Evolutionary conservation across 2,329 filamentous ascomycete genomes (phyloP).

Genomic region (Myrmaecium sp.): DNA sequence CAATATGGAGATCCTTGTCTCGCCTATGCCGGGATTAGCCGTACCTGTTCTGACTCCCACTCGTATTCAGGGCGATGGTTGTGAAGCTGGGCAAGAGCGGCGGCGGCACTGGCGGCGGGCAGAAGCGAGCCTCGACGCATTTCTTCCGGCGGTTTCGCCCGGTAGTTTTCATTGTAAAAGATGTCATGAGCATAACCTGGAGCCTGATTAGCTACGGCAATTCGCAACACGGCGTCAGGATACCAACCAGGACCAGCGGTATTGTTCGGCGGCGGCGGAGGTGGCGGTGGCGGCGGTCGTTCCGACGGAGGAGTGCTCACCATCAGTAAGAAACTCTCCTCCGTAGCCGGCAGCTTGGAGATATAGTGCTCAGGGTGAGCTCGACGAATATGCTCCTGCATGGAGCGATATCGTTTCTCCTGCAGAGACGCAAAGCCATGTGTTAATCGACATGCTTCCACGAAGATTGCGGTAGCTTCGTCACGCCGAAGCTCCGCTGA

Average conservation of each 20-base stretch:
- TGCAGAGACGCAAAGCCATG: constrained; percentile 25
- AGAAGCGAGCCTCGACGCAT: constrained; percentile 44
- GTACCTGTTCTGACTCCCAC: constrained; percentile 60
- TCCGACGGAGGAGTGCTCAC: constrained; percentile 75
- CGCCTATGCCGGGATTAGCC: too few relatives aligned
- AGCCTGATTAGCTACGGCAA: constrained; percentile 12
- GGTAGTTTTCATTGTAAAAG: constrained; percentile 51
- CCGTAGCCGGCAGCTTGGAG: constrained; percentile 89
- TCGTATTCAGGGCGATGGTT: constrained; percentile 60
- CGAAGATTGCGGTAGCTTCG: constrained; percentile 5
- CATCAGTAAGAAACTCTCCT: constrained; percentile 96
- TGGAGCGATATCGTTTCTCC: constrained; percentile 94
- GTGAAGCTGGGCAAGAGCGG: constrained; percentile 71
- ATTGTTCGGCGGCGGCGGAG: constrained; percentile 12
- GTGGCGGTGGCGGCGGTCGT: constrained; percentile 38
- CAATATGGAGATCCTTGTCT: too few relatives aligned
- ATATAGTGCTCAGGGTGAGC: constrained; percentile 97
- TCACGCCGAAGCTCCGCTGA: too few relatives aligned
- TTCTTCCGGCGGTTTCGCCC: constrained; percentile 54
- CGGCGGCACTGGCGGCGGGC: constrained; percentile 62
- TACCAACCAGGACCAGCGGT: constrained; percentile 13
- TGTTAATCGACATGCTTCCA: constrained; percentile 12
- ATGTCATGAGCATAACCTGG: constrained; percentile 40
- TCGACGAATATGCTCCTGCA: constrained; percentile 98
- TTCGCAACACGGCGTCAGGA: constrained; percentile 9